Evolutionary conservation across 805 yeast species (phyloP).

Genomic region (Ogataea angusta): DNA sequence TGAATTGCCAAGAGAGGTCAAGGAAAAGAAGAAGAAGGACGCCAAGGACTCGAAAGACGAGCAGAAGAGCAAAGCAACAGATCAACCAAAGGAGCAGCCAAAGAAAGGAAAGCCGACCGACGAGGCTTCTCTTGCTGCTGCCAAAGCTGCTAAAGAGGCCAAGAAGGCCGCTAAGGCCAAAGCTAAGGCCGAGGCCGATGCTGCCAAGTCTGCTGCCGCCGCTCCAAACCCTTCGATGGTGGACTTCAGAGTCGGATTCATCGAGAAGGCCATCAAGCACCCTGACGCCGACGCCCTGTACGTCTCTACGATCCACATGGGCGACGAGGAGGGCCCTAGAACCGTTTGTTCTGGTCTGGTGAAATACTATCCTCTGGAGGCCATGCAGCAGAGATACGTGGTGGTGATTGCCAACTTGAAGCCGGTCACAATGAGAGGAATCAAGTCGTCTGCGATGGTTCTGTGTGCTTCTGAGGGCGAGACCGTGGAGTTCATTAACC

Average conservation of each 20-base stretch:
- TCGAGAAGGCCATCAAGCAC: constrained; percentile 93
- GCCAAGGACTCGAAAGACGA: constrained; percentile 22
- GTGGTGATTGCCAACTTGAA: constrained; percentile 93
- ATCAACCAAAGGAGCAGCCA: constrained; percentile 6
- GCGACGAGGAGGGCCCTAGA: constrained; percentile 96
- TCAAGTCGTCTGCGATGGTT: constrained; percentile 95
- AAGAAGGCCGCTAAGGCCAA: constrained; percentile 47
- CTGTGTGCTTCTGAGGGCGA: constrained; percentile 78
- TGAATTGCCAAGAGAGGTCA: constrained; percentile 58
- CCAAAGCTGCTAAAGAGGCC: constrained; percentile 38
- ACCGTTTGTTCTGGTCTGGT: constrained; percentile 98
- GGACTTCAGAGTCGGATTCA: constrained; percentile 94
- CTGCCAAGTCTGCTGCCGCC: constrained; percentile 45
- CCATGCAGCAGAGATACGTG: constrained; percentile 91
- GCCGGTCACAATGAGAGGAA: constrained; percentile 98
- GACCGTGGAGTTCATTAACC: constrained; percentile 89
- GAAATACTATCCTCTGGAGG: constrained; percentile 83
- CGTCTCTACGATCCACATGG: constrained; percentile 94
- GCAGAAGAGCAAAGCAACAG: constrained; percentile 7
- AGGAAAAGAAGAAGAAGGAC: constrained; percentile 36
- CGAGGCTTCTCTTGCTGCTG: constrained; percentile 32
- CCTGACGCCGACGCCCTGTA: constrained; percentile 97
- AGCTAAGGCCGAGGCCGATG: constrained; percentile 52
- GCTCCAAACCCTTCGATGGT: constrained; percentile 81
- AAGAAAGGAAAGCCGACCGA: constrained; percentile 24